Conservation (phyloP, 1,139 yeast genomes). For the Zygoascus hellenicus region DNA sequence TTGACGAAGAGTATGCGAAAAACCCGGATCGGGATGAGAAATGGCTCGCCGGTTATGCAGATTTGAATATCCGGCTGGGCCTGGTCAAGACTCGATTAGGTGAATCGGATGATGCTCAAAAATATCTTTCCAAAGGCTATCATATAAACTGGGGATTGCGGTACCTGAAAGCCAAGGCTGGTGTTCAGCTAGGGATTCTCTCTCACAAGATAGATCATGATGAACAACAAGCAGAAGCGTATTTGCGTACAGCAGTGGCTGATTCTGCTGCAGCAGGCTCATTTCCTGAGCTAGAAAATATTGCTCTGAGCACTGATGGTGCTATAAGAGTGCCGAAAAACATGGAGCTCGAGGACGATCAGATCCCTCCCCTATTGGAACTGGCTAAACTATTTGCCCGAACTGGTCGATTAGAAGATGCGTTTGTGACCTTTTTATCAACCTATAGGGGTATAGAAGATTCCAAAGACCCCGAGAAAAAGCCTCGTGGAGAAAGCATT, state of each 20-base stretch:
- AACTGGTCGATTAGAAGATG: constrained; percentile 22
- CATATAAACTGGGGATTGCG: constrained; percentile 31
- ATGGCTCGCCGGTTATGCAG: constrained; percentile 39
- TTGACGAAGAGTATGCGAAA: constrained; percentile 15
- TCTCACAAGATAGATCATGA: constrained; percentile 17
- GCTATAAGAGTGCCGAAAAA: constrained; percentile 9
- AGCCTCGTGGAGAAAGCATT: constrained; percentile 13
- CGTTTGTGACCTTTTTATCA: constrained; percentile 32
- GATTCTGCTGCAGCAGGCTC: constrained; percentile 27
- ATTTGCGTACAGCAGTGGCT: constrained; percentile 40
- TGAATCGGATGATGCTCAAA: constrained; percentile 28
- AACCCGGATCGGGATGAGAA: constrained; percentile 19
- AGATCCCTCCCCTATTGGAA: constrained; percentile 23
- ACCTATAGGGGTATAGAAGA: constrained; percentile 27
- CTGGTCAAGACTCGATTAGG: constrained; percentile 28
- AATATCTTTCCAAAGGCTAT: constrained; percentile 29
- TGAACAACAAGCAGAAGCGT: constrained; percentile 33
- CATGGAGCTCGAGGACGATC: constrained; percentile 13
- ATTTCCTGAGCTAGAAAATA: constrained; percentile 8
- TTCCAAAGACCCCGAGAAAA: constrained; percentile 10
- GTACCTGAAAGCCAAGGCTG: constrained; percentile 27
- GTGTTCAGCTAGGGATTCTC: constrained; percentile 26
- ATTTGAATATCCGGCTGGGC: constrained; percentile 35
- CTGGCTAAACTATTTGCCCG: constrained; percentile 31
- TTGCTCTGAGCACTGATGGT: constrained; percentile 8